Evolutionary conservation across 176 grass and related monocot genomes (phyloP).

Genomic region (Raddia guianensis): DNA sequence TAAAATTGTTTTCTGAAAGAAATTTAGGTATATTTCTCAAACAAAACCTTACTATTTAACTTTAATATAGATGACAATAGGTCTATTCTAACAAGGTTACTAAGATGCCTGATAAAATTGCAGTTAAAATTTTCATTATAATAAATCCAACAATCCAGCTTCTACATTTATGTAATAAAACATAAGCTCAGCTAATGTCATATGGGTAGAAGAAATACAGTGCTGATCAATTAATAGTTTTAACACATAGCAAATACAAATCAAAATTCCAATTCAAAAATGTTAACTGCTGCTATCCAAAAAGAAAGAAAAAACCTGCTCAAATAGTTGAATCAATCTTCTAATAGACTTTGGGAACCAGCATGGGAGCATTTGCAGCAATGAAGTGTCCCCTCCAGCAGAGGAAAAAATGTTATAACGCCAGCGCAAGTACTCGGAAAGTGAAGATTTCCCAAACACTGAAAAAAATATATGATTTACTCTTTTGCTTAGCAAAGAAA

Average conservation of each 20-base stretch:
- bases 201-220: conserved; percentile 18
- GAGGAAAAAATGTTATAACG: conserved; percentile 80
- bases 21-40: neutral
- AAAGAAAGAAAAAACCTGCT: conserved; percentile 72
- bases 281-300: conserved; percentile 30
- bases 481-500: conserved; percentile 32
- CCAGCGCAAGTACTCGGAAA: conserved; percentile 83
- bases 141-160: neutral
- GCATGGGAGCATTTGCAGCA: conserved; percentile 83
- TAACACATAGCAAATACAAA: neutral
- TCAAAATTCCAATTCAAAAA: neutral
- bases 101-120: neutral
- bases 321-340: conserved; percentile 88
- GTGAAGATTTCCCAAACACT: conserved; percentile 65
- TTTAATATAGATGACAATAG: neutral
- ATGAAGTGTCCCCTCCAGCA: conserved; percentile 80
- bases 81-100: neutral
- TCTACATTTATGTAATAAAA: conserved; percentile 30
- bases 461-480: conserved; percentile 28
- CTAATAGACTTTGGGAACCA: conserved; percentile 77
- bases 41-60: neutral
- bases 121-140: neutral
- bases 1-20: conserved; percentile 9
- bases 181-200: conserved; percentile 10
- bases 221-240: neutral